These are phyloP conservation scores for Metarhizium brunneum DNA, from an alignment of 2,329 filamentous ascomycete genomes.

Conservation along the genomic window DNA sequence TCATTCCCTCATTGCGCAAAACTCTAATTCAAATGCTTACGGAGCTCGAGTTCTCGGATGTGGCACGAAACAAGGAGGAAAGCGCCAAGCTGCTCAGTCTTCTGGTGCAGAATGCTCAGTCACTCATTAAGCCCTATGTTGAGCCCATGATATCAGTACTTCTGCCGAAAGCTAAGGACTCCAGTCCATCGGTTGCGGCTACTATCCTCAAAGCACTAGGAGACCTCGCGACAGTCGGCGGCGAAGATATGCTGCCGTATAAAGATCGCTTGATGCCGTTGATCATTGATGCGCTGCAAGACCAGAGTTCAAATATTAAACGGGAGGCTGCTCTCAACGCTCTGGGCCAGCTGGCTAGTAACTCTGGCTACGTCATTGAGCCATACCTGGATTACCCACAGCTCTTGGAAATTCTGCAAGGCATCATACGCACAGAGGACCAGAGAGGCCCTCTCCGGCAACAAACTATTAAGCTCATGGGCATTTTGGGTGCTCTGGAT, in stretches of 20 bases:
- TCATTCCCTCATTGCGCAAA: constrained; percentile 91
- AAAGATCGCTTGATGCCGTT: constrained; percentile 90
- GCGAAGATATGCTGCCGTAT: constrained; percentile 87
- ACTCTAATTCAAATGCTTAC: constrained; percentile 93
- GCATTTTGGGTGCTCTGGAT: constrained; percentile 87
- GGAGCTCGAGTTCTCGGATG: constrained; percentile 92
- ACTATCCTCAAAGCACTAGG: constrained; percentile 94
- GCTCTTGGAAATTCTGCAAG: constrained; percentile 83
- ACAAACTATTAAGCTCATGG: constrained; percentile 94
- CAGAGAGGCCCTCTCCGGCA: constrained; percentile 77
- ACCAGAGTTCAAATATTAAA: constrained; percentile 83
- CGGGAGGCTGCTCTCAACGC: constrained; percentile 86
- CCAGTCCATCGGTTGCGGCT: constrained; percentile 79
- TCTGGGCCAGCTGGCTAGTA: constrained; percentile 85
- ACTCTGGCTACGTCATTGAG: constrained; percentile 94
- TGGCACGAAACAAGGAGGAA: constrained; percentile 89
- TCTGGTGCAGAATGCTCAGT: constrained; percentile 85
- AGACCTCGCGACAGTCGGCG: constrained; percentile 86
- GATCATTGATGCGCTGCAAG: constrained; percentile 87
- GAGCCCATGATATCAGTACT: constrained; percentile 92
- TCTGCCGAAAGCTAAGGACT: constrained; percentile 83
- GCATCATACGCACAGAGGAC: constrained; percentile 83
- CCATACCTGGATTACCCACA: constrained; percentile 94
- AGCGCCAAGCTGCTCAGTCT: constrained; percentile 88
- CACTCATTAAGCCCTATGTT: constrained; percentile 90